A percentile compares a stretch with the other conserved stretches of the same genome.
These are phyloP conservation scores for Ophiocordyceps polyrhachis-furcata DNA, from an alignment of 2,329 filamentous ascomycete genomes.

Conservation along the genomic window DNA sequence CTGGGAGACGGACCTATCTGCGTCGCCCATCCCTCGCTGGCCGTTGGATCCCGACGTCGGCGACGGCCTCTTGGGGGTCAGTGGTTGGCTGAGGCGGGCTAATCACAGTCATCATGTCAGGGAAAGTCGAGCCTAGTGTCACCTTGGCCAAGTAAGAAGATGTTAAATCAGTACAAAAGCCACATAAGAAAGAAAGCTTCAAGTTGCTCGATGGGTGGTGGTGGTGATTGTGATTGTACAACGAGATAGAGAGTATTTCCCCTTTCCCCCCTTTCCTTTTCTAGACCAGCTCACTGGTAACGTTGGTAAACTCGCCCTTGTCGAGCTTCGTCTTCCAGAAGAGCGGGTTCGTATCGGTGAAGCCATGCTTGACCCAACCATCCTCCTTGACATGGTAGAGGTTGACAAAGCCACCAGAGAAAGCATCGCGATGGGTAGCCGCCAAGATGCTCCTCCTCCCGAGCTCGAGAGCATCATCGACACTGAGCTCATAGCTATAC, in stretches of 20 bases:
- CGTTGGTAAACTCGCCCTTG: constrained; percentile 96
- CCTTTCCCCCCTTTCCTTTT: not conserved
- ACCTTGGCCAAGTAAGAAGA: not conserved
- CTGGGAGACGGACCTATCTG: constrained; percentile 42
- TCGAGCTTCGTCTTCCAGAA: constrained; percentile 99
- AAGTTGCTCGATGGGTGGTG: not conserved
- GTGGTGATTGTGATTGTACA: constrained; percentile 1
- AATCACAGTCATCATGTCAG: too few species aligned
- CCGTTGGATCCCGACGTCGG: constrained; percentile 40
- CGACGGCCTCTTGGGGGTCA: constrained; percentile 44
- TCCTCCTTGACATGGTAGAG: constrained; percentile 98
- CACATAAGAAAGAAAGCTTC: not conserved
- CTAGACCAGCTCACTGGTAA: constrained; percentile 52
- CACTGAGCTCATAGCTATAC: constrained; percentile 75
- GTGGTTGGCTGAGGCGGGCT: constrained; percentile 20
- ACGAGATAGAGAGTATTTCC: not conserved
- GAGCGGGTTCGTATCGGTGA: constrained; percentile 94
- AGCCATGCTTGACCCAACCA: constrained; percentile 97
- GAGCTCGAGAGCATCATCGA: constrained; percentile 78
- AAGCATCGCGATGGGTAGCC: constrained; percentile 94
- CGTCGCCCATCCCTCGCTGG: constrained; percentile 51
- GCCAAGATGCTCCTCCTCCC: constrained; percentile 85
- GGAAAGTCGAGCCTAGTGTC: too few species aligned
- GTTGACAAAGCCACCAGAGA: constrained; percentile 96
- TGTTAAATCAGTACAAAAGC: not conserved